Conservation (phyloP, 495 filamentous ascomycete genomes). For the Penicillium ochrochloron region DNA sequence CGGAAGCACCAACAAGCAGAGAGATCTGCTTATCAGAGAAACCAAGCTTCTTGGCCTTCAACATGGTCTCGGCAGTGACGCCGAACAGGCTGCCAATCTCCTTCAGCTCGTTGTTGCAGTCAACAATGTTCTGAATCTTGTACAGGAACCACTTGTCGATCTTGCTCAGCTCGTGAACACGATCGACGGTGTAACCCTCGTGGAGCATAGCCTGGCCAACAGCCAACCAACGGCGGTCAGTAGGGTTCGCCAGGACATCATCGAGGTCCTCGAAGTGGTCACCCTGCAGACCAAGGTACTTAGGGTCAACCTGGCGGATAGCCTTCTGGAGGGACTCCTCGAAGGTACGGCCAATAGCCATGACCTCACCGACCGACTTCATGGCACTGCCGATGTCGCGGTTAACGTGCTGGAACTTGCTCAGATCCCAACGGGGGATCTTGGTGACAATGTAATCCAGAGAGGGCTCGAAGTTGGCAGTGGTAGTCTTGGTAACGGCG, state of each 20-base stretch:
- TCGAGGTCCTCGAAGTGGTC: constrained; percentile 93
- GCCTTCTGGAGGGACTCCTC: constrained; percentile 99
- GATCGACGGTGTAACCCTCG: constrained; percentile 90
- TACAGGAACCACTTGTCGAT: constrained; percentile 99
- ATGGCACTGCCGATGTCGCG: constrained; percentile 96
- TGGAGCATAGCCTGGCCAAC: constrained; percentile 98
- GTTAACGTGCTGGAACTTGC: constrained; percentile 99
- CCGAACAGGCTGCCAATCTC: constrained; percentile 85
- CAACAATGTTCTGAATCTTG: constrained; percentile 95
- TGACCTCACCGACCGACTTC: constrained; percentile 98
- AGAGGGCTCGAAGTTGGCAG: constrained; percentile 97
- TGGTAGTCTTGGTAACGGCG: constrained; percentile 97
- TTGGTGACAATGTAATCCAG: constrained; percentile 98
- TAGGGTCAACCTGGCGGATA: constrained; percentile 92
- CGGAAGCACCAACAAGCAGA: constrained; percentile 77
- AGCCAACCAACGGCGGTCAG: constrained; percentile 93
- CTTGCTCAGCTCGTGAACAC: constrained; percentile 90
- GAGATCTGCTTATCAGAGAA: constrained; percentile 98
- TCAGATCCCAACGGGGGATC: constrained; percentile 95
- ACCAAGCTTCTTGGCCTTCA: constrained; percentile 94
- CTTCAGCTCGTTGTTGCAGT: constrained; percentile 85
- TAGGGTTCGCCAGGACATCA: constrained; percentile 86
- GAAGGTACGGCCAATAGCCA: constrained; percentile 97
- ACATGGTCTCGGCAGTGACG: constrained; percentile 81
- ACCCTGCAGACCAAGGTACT: constrained; percentile 91